Evolutionary conservation across 257 asterid genomes (phyloP), one percentile per base, ranked within the genome.

Genomic region (Ilex aquifolium): DNA sequence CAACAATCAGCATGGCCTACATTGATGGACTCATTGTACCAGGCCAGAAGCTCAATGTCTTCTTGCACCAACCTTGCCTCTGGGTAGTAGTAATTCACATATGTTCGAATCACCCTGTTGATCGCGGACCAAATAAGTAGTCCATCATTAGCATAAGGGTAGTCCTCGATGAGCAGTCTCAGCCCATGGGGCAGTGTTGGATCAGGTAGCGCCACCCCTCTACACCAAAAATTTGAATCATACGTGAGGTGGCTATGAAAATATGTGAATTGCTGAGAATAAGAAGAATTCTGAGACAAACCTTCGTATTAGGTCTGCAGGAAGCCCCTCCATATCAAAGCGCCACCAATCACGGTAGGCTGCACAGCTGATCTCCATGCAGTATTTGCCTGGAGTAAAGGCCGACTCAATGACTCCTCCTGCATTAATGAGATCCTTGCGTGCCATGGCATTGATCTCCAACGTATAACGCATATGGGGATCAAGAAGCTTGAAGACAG

Each of bases 381-480:
- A 82, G 39, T 85, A 93, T 17, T 95, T 94, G 21, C 97, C 97
- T 0, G 97, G 96, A 39, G 96, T 85, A 76, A 93, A 93, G 85
- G 96, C 87, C 32, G 95, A 77, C 74, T 93, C 99, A 36, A 93
- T 90, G 61, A 93, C 96, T 8, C 96, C 99, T 55, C 84, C 99
- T 0, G 79, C 96, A 14, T 73, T 76, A 63, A 93, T 77, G 84
- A 93, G 78, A 71, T 65, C 68, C 71, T 93, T 96, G 12, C 99
- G 75, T 57, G 99, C 99, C 82, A 93, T 59, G 0, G 84, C 95
- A 44, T 93, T 93, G 71, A 93, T 87, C 80, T 93, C 99, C 71
- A 93, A 42, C 1, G 97, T 90, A 73, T 90, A 93, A 68, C 99
- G 78, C 99, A 93, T 87, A 75, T 93, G 99, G 6, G 99, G 99